These are phyloP conservation scores for Daldinia eschscholtzii DNA, from an alignment of 2,329 filamentous ascomycete genomes.

Conservation along the genomic window DNA sequence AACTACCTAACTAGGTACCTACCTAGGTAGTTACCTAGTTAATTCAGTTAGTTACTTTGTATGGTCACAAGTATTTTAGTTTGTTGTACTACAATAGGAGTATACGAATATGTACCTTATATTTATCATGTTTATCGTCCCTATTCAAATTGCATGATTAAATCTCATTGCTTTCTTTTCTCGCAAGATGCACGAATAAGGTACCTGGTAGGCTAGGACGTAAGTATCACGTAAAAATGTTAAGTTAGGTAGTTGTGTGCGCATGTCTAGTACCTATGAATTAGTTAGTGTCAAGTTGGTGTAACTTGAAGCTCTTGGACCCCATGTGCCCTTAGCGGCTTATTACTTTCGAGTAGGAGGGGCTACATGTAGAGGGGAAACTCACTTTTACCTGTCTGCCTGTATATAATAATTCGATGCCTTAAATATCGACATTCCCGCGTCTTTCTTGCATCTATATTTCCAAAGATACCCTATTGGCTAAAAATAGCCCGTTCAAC, in stretches of 20 bases:
- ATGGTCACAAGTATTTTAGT: background rate
- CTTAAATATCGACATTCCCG: slow-evolving; percentile 3
- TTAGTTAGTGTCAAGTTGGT: background rate
- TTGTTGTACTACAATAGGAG: background rate
- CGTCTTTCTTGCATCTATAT: slow-evolving; percentile 5
- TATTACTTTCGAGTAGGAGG: slow-evolving; percentile 2
- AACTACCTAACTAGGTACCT: too few relatives aligned
- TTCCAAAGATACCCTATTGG: slow-evolving; percentile 13
- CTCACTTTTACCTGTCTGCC: background rate
- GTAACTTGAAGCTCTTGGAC: background rate
- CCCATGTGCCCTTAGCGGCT: slow-evolving; percentile 4
- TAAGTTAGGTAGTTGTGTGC: background rate
- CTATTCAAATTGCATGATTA: too few relatives aligned
- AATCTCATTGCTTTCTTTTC: background rate
- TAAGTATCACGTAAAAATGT: background rate
- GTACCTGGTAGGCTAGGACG: background rate
- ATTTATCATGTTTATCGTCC: too few relatives aligned
- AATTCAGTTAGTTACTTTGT: too few relatives aligned
- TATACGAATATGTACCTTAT: background rate
- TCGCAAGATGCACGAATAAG: background rate
- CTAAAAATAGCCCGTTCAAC: background rate
- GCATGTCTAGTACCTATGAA: too few relatives aligned
- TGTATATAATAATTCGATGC: slow-evolving; percentile 9
- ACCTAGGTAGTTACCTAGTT: too few relatives aligned
- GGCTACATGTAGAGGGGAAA: slow-evolving; percentile 11